Conservation (phyloP, 176 grass and related monocot species). For the Cenchrus americanus region DNA sequence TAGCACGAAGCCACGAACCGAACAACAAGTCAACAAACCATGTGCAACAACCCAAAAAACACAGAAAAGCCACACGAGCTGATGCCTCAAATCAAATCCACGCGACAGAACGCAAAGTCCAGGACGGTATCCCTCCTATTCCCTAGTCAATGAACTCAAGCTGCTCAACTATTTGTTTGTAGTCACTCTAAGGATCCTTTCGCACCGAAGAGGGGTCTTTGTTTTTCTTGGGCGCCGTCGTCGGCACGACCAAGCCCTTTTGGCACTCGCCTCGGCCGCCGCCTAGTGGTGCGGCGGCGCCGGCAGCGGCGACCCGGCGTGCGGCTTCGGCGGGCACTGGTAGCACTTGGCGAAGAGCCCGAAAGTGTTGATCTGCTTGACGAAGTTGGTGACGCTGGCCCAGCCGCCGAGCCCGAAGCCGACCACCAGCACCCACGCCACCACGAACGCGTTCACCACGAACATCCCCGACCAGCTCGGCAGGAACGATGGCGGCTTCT, state of each 20-base stretch:
- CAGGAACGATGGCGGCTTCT: slow-evolving; percentile 75
- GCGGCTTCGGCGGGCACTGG: slow-evolving; percentile 52
- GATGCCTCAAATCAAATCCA: slow-evolving; percentile 18
- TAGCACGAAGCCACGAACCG: background rate
- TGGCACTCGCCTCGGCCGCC: background rate
- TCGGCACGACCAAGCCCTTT: no score
- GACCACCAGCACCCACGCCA: slow-evolving; percentile 79
- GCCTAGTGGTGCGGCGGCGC: slow-evolving; percentile 37
- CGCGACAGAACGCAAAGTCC: background rate
- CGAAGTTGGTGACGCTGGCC: slow-evolving; percentile 78
- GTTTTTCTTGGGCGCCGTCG: background rate
- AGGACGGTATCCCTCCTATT: background rate
- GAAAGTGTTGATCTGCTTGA: slow-evolving; percentile 79
- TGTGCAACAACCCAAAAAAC: background rate
- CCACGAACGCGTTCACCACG: slow-evolving; percentile 70
- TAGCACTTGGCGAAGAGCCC: slow-evolving; percentile 85
- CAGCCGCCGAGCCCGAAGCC: slow-evolving; percentile 81
- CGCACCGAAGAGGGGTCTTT: background rate
- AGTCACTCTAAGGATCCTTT: background rate
- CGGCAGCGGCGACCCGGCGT: slow-evolving; percentile 18
- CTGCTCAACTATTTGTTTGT: slow-evolving; percentile 16
- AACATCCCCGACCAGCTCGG: slow-evolving; percentile 80
- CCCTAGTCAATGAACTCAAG: background rate
- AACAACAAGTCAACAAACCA: background rate
- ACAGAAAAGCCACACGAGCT: background rate